Percentiles rank a stretch among this genome's conserved stretches.
Evolutionary conservation across 148 eudicot species (phyloP).

Genomic region (Vaccinium darrowii): DNA sequence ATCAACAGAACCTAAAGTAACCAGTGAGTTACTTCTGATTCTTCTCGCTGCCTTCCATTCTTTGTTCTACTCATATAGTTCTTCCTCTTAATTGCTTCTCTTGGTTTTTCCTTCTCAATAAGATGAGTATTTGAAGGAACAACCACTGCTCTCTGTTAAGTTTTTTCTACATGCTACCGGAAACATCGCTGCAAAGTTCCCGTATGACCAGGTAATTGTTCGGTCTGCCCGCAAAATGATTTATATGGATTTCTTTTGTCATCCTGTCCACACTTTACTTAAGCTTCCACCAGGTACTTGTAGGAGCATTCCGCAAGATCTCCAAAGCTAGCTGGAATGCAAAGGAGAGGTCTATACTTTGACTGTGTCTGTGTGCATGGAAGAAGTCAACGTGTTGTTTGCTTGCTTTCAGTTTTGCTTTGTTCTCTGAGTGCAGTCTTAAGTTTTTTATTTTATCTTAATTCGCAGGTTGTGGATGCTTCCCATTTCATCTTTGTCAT

Average conservation of each 20-base stretch:
- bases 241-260: slow-evolving; percentile 2
- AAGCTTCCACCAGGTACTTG: slow-evolving; percentile 43
- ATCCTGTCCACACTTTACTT: slow-evolving; percentile 13
- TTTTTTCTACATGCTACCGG: slow-evolving; percentile 85
- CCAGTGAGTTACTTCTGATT: slow-evolving; percentile 27
- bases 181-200: slow-evolving; percentile 76
- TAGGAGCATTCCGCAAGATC: slow-evolving; percentile 71
- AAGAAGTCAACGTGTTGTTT: slow-evolving; percentile 1
- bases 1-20: slow-evolving; percentile 22
- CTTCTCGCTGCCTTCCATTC: neutral
- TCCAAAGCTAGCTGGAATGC: slow-evolving; percentile 87
- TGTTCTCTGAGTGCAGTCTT: slow-evolving; percentile 7
- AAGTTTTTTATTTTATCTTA: neutral
- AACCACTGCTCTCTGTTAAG: slow-evolving; percentile 49
- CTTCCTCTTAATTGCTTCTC: slow-evolving; percentile 8
- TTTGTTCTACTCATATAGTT: slow-evolving; percentile 5
- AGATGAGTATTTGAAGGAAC: slow-evolving; percentile 52
- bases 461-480: slow-evolving; percentile 82
- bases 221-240: neutral
- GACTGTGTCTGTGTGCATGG: neutral
- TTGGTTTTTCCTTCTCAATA: slow-evolving; percentile 5
- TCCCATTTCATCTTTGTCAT: slow-evolving; percentile 64
- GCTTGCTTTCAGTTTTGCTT: neutral
- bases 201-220: slow-evolving; percentile 61
- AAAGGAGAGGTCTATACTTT: slow-evolving; percentile 67